Evolutionary conservation across 176 grass and related monocot genomes (phyloP).

Genomic region (Ensete glaucum): DNA sequence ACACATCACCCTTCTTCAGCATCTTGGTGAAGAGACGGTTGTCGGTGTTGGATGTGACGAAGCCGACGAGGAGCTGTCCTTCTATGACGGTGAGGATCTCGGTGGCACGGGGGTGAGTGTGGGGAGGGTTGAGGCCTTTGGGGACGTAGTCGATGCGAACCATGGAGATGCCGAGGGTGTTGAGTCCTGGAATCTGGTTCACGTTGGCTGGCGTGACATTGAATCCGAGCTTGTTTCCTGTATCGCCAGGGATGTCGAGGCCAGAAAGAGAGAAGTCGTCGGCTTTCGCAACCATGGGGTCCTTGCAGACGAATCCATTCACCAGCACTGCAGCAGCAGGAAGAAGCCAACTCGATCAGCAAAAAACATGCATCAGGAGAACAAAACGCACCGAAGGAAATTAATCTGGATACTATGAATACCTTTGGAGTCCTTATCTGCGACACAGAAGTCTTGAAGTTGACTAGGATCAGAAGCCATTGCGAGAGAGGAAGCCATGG

Average conservation of each 20-base stretch:
- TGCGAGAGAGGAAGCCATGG: background rate
- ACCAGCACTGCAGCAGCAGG: constrained; percentile 27
- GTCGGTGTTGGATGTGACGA: constrained; percentile 55
- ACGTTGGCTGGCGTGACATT: constrained; percentile 25
- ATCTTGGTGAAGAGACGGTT: constrained; percentile 47
- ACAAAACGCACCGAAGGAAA: no score
- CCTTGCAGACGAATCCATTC: constrained; percentile 76
- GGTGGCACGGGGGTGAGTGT: constrained; percentile 50
- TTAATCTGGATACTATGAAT: no score
- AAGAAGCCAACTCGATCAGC: no score
- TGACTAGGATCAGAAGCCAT: background rate
- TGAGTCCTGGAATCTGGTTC: constrained; percentile 37
- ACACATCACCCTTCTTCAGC: constrained; percentile 44
- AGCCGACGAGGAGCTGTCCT: constrained; percentile 47
- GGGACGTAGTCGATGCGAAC: constrained; percentile 50
- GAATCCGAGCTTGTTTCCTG: constrained; percentile 33
- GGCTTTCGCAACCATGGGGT: constrained; percentile 38
- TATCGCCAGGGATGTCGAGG: constrained; percentile 30
- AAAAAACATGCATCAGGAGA: no score
- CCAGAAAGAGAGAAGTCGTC: constrained; percentile 43
- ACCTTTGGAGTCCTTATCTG: background rate
- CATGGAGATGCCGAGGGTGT: constrained; percentile 65
- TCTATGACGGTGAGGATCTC: constrained; percentile 40
- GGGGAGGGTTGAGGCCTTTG: constrained; percentile 53
- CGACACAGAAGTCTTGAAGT: background rate